These are phyloP conservation scores for Adansonia rubrostipa DNA, from an alignment of 441 rosid genomes.

Conservation along the genomic window DNA sequence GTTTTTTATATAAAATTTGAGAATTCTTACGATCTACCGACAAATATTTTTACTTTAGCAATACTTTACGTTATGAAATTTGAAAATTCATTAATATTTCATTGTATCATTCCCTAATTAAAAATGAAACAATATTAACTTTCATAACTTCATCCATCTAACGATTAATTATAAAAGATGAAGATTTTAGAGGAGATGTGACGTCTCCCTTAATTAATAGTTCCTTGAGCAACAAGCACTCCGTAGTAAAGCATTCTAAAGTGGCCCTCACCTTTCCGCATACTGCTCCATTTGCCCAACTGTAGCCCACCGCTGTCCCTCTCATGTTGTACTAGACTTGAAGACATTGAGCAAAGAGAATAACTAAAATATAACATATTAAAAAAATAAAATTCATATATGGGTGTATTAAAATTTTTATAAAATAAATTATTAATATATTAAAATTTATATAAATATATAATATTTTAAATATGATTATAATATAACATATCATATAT, in stretches of 20 bases:
- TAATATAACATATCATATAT: too few relatives aligned
- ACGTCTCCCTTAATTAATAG: not conserved
- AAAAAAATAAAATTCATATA: too few relatives aligned
- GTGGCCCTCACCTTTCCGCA: slow-evolving; percentile 31
- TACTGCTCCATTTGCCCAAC: not conserved
- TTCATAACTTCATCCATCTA: not conserved
- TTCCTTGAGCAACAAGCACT: slow-evolving; percentile 27
- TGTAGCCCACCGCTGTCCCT: slow-evolving; percentile 21
- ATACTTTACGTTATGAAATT: too few relatives aligned
- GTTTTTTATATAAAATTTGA: too few relatives aligned
- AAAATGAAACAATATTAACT: not conserved
- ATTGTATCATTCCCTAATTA: too few relatives aligned
- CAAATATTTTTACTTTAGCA: not conserved
- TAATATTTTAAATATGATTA: not conserved
- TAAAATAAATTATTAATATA: not conserved
- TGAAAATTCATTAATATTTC: too few relatives aligned
- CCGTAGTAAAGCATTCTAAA: not conserved
- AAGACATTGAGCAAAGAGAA: too few relatives aligned
- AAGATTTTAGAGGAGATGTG: not conserved
- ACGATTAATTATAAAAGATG: not conserved
- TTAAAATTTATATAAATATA: not conserved
- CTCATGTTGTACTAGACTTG: too few relatives aligned
- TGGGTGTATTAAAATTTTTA: too few relatives aligned
- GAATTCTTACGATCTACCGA: too few relatives aligned
- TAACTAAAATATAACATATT: too few relatives aligned